Percentiles rank a stretch among this genome's conserved stretches.
These are phyloP conservation scores for Tubosaeta sp. DNA, from an alignment of 768 basidiomycete species.

Conservation along the genomic window DNA sequence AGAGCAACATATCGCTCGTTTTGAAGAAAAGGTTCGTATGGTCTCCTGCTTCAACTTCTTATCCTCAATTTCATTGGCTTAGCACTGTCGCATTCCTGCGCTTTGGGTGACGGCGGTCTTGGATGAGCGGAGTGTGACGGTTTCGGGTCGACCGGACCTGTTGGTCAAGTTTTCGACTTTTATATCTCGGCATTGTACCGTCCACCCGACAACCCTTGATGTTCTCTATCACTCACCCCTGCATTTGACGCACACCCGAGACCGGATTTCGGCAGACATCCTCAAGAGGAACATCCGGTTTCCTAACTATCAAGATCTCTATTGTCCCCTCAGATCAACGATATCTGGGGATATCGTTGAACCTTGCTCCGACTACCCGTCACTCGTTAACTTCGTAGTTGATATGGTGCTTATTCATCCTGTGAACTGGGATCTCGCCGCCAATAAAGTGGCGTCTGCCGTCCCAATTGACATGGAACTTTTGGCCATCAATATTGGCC, in stretches of 20 bases:
- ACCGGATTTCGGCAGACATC: conserved; percentile 43
- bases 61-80: not conserved
- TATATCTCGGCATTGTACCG: conserved; percentile 32
- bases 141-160: conserved; percentile 55
- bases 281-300: conserved; percentile 43
- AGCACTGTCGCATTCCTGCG: conserved; percentile 15
- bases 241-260: conserved; percentile 28
- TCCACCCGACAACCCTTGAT: conserved; percentile 44
- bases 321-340: conserved; percentile 46
- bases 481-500: conserved; percentile 48
- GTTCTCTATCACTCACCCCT: conserved; percentile 50
- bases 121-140: conserved; percentile 44
- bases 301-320: conserved; percentile 44
- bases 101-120: conserved; percentile 51
- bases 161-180: conserved; percentile 40
- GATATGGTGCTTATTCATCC: conserved; percentile 43
- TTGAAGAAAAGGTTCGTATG: conserved; percentile 18
- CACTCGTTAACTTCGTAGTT: conserved; percentile 38
- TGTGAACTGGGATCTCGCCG: conserved; percentile 50
- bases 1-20: conserved; percentile 25
- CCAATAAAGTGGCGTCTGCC: conserved; percentile 25
- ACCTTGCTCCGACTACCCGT: conserved; percentile 14
- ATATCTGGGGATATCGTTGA: conserved; percentile 37
- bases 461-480: conserved; percentile 18
- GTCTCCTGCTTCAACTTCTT: not conserved